phyloP scores from a whole-genome alignment of 768 basidiomycete species.

The Ramaria rubella region DNA sequence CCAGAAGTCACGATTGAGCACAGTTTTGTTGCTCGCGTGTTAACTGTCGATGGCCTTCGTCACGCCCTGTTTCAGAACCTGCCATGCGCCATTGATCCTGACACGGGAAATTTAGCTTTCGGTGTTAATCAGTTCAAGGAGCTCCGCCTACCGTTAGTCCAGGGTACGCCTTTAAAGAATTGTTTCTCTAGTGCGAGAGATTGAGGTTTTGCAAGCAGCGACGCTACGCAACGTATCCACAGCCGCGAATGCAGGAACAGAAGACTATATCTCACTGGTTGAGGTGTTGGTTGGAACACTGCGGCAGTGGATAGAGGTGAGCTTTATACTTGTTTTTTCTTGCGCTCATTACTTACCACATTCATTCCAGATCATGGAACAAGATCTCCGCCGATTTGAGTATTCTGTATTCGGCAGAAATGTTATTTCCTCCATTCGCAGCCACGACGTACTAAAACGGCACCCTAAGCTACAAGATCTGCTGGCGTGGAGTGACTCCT shows the following conservation, averaged over 20 bases:
- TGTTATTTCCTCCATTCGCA: background rate
- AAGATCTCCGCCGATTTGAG: background rate
- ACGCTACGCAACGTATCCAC: background rate
- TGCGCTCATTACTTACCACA: background rate
- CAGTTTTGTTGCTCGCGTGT: conserved; percentile 49
- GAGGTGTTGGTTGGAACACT: background rate
- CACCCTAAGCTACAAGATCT: background rate
- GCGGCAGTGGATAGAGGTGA: background rate
- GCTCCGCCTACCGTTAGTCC: background rate
- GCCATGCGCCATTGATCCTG: background rate
- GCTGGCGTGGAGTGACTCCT: background rate
- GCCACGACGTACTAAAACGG: background rate
- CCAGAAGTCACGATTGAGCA: conserved; percentile 46
- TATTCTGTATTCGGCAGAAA: background rate
- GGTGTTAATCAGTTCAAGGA: background rate
- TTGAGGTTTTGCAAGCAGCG: background rate
- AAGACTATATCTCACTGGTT: background rate
- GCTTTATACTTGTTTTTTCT: background rate
- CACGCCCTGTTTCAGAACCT: conserved; percentile 33
- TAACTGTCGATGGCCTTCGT: conserved; percentile 49
- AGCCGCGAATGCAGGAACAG: background rate
- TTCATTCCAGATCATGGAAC: background rate
- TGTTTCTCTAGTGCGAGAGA: background rate
- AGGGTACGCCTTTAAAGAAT: background rate
- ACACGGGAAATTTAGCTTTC: background rate